A percentile compares a stretch with the other conserved stretches of the same genome.
Evolutionary conservation across 148 eudicot species (phyloP).

Genomic region (Camellia granthamiana): DNA sequence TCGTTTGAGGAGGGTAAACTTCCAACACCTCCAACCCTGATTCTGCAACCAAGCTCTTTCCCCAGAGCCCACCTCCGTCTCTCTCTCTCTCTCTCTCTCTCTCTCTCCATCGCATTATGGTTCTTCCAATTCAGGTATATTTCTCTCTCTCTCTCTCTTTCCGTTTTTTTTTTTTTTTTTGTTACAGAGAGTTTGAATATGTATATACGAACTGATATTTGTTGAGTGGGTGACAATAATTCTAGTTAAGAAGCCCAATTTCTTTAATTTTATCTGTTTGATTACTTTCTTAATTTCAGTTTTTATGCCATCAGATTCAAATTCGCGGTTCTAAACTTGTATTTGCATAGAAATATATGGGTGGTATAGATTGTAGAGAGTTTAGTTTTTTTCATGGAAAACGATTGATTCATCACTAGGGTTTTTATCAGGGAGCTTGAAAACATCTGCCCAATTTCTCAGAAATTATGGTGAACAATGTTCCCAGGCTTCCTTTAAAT

Average conservation of each 20-base stretch:
- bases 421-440: no score
- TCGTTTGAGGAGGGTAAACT: no score
- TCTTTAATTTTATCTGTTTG: not conserved
- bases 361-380: no score
- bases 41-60: no score
- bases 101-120: not conserved
- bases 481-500: not conserved
- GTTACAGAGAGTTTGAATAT: not conserved
- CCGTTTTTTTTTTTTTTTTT: no score
- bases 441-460: no score
- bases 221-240: not conserved
- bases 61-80: no score
- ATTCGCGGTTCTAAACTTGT: not conserved
- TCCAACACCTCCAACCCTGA: no score
- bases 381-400: no score
- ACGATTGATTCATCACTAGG: no score
- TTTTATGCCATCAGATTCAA: not conserved
- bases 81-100: not conserved
- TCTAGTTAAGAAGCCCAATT: not conserved
- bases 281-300: not conserved
- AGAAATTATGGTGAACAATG: not conserved
- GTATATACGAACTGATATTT: not conserved
- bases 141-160: not conserved
- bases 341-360: not conserved
- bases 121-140: not conserved